Base-by-base conservation (phyloP, 805 yeast species). In the Monosporozyma yasuniensis region DNA sequence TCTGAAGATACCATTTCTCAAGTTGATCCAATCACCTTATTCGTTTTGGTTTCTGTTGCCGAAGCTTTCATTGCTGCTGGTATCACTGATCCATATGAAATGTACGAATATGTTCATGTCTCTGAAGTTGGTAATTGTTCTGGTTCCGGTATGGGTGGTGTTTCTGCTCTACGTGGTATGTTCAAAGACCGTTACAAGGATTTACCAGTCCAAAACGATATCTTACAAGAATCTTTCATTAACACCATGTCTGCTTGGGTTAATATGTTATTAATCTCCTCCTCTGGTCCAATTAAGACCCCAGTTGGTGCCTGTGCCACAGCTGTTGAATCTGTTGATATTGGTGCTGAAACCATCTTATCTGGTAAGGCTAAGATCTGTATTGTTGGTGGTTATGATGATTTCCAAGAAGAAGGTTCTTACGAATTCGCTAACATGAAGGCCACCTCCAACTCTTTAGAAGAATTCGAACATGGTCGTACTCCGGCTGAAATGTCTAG, bases 91-190 rank as follows among this genome's bases (percentile, higher is more conserved):
- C 99, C 99, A 56, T 93, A 89, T 69, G 99, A 93, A 75, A 88
- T 95, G 78, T 93, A 93, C 79, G 84, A 91, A 74, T 95, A 93
- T 68, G 96, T 95, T 47, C 99, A 93, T 70, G 95, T 93, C 51
- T 89, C 98, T 44, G 98, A 93, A 73, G 89, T 93, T 60, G 99
- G 99, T 76, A 95, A 91, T 80, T 90, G 98, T 79, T 85, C 96
- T 46, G 99, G 99, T 76, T 89, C 97, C 50, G 99, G 99, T 81
- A 91, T 93, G 96, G 99, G 99, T 73, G 99, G 99, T 84, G 95
- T 91, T 62, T 69, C 85, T 60, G 99, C 99, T 48, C 74, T 93
- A 66, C 87, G 95, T 70, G 97, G 96, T 61, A 93, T 93, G 98
- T 93, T 89, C 78, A 89, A 79, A 72, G 96, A 91, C 66, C 83